Conservation (phyloP, 495 filamentous ascomycete genomes). For the Hypoxylon trugodes region DNA sequence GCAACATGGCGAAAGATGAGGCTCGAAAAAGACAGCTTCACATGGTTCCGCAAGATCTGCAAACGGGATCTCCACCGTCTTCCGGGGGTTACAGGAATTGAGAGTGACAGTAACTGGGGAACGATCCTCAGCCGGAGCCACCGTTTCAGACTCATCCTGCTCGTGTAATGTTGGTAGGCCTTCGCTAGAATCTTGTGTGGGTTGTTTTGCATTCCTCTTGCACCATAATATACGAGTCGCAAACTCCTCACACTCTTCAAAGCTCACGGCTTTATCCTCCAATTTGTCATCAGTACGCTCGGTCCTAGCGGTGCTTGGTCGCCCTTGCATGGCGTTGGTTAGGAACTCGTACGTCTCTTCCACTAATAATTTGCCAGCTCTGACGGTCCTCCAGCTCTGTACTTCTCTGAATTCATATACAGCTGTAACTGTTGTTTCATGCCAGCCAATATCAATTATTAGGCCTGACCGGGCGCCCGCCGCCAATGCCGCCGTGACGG, state of each 20-base stretch:
- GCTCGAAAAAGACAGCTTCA: conserved; percentile 77
- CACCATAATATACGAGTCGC: conserved; percentile 81
- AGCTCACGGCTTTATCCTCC: conserved; percentile 54
- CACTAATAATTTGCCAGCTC: conserved; percentile 75
- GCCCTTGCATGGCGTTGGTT: conserved; percentile 43
- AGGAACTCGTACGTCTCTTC: conserved; percentile 75
- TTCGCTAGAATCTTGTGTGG: conserved; percentile 35
- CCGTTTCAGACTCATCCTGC: conserved; percentile 55
- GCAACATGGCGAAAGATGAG: conserved; percentile 50
- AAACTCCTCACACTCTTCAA: conserved; percentile 83
- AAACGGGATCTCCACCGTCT: conserved; percentile 69
- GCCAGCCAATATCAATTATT: conserved; percentile 91
- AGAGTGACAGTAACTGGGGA: conserved; percentile 57
- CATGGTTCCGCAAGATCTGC: conserved; percentile 73
- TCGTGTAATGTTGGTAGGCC: conserved; percentile 58
- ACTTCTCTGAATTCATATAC: conserved; percentile 92
- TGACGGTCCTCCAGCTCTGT: conserved; percentile 67
- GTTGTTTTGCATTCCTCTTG: conserved; percentile 48
- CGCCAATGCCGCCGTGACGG: conserved; percentile 74
- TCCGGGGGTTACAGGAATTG: conserved; percentile 55
- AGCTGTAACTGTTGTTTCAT: conserved; percentile 80
- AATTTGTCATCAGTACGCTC: conserved; percentile 43
- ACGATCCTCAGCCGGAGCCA: conserved; percentile 37
- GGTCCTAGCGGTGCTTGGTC: conserved; percentile 16
- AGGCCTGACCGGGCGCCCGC: conserved; percentile 83